Evolutionary conservation across 2,329 filamentous ascomycete species (phyloP), one percentile per base, ranked within the genome.

Genomic region (Pezicula radicicola): DNA sequence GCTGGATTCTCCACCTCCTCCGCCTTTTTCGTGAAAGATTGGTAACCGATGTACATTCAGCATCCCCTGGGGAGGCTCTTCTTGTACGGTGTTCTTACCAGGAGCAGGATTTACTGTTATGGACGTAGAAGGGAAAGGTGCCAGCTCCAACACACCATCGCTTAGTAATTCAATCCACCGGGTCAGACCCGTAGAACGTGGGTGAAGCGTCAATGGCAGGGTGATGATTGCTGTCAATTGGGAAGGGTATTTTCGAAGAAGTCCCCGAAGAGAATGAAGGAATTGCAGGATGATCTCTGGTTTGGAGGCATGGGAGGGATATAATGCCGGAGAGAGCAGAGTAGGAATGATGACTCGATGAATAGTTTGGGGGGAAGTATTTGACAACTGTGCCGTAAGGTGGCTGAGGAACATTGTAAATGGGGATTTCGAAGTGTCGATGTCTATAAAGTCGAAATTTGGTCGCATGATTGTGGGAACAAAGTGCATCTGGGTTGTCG

Each of bases 261-360:
- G 74, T 4, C 85, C 84, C 46, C 90, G 82, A 13, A 99, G 74
- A 2, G 79, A 78, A 62, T 96, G 91, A 4, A 97, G 72, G 65
- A 97, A 96, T 55, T 85, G 85, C 28, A 97, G 75, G 21, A 96
- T 73, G 61, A 88, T 78, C 28, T 85, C 74, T 1, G 93, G 91
- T n/a, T 80, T 79, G 57, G 83, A 84, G 43, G 84, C 77, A 25
- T 81, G 75, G 2, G 88, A 77, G 21, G 87, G 80, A 64, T 97
- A 97, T 13, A 92, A 68, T 2, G 89, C 87, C n/a, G 94, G 93
- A 3, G 90, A 94, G 21, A 97, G 81, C 9, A 97, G 77, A 50
- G 81, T 86, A 0, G 94, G 93, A n/a, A 97, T 77, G 43, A 97
- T 75, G 36, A 97, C 75, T 44, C 94, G 84, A 67, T 97, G 93